phyloP scores from a whole-genome alignment of 2,329 filamentous ascomycete genomes.

The Penicillium sp. region DNA sequence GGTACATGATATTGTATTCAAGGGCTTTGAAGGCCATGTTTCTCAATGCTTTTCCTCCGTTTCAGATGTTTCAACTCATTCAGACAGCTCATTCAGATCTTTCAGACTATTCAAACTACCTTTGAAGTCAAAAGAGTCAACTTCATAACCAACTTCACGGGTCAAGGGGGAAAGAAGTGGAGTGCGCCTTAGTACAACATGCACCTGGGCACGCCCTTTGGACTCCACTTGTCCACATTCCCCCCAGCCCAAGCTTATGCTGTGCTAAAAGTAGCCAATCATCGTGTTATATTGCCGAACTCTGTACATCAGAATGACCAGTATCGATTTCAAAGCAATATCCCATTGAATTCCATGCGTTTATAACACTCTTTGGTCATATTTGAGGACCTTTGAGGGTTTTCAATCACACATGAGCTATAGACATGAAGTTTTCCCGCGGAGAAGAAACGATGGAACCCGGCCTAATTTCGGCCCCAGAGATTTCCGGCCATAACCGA shows the following conservation, averaged over 20 bases:
- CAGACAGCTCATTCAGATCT: too few relatives aligned
- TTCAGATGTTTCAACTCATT: neutral
- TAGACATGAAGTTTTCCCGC: conserved; percentile 15
- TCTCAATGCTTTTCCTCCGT: neutral
- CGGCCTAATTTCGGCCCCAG: conserved; percentile 18
- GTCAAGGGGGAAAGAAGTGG: conserved; percentile 13
- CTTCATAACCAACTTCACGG: neutral
- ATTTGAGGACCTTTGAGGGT: neutral
- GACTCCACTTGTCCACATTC: conserved; percentile 22
- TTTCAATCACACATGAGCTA: neutral
- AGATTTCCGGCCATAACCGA: conserved; percentile 28
- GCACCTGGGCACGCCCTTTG: conserved; percentile 22
- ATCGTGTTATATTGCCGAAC: neutral
- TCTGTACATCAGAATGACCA: conserved; percentile 7
- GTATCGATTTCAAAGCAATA: conserved; percentile 13
- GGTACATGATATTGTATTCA: neutral
- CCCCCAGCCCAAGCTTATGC: neutral
- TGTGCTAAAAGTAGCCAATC: conserved; percentile 15
- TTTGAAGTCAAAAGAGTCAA: neutral
- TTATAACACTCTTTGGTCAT: neutral
- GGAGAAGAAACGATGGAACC: conserved; percentile 14
- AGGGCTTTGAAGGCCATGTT: neutral
- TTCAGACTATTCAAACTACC: neutral
- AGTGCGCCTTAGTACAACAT: conserved; percentile 22
- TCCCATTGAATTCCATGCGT: neutral